phyloP scores from a whole-genome alignment of 116 monocot species.

The Trichopus zeylanicus region DNA sequence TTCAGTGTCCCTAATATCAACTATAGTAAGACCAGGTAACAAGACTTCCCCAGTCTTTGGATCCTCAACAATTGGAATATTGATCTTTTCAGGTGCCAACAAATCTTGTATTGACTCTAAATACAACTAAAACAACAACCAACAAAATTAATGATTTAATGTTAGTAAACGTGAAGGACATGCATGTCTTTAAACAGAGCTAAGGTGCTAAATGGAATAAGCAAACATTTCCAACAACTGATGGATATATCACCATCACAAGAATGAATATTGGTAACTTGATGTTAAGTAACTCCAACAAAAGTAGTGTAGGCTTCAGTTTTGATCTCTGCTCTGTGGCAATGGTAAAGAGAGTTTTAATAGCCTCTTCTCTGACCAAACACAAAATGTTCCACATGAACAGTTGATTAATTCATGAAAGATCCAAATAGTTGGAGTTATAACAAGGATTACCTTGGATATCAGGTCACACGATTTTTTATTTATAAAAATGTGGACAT shows the following conservation, averaged over 20 bases:
- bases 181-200: neutral
- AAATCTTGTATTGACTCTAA: constrained; percentile 80
- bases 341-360: neutral
- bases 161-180: neutral
- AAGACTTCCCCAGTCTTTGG: constrained; percentile 70
- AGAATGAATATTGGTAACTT: neutral
- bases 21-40: constrained; percentile 40
- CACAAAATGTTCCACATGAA: neutral
- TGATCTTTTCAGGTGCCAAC: constrained; percentile 52
- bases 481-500: too few relatives aligned
- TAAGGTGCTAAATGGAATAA: neutral
- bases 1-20: constrained; percentile 41
- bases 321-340: neutral
- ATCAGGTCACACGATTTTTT: too few relatives aligned
- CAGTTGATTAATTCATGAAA: too few relatives aligned
- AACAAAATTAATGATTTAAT: neutral
- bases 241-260: neutral
- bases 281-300: neutral
- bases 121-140: constrained; percentile 45
- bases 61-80: constrained; percentile 66
- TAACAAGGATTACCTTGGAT: too few relatives aligned
- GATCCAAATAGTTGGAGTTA: too few relatives aligned
- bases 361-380: neutral
- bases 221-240: neutral
- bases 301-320: neutral